Evolutionary conservation across 1,139 yeast species (phyloP).

Genomic region (Suhomyces yuchorum): DNA sequence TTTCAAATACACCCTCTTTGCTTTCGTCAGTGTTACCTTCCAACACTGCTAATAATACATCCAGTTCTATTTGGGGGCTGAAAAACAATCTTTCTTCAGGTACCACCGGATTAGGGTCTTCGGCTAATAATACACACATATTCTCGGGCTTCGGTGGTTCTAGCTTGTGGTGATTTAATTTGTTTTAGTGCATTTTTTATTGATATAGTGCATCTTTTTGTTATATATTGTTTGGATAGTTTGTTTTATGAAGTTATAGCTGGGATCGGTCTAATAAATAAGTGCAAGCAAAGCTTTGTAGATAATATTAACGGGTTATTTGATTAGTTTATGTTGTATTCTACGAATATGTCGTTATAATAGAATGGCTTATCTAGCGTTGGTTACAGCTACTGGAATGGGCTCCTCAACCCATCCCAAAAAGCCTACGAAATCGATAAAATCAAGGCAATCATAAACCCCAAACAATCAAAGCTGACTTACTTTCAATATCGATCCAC

Average conservation of each 20-base stretch:
- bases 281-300: slow-evolving; percentile 2
- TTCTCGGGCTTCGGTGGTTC: slow-evolving; percentile 21
- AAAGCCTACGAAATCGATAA: no score
- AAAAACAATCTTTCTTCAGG: slow-evolving; percentile 13
- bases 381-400: no score
- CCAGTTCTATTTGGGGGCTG: slow-evolving; percentile 21
- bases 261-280: slow-evolving; percentile 6
- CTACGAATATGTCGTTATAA: no score
- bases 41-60: slow-evolving; percentile 9
- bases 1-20: slow-evolving; percentile 16
- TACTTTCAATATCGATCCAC: no score
- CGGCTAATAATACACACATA: slow-evolving; percentile 13
- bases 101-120: slow-evolving; percentile 14
- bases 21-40: slow-evolving; percentile 14
- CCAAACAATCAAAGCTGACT: no score
- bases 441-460: no score
- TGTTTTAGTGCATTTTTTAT: slow-evolving; percentile 5
- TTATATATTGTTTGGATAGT: slow-evolving; percentile 10
- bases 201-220: slow-evolving; percentile 2
- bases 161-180: slow-evolving; percentile 17
- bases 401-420: no score
- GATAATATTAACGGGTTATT: neutral
- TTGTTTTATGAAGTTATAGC: slow-evolving; percentile 9
- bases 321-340: no score
- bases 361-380: no score